Base-by-base conservation (phyloP, 257 asterid genomes). In the Buddleja alternifolia region DNA sequence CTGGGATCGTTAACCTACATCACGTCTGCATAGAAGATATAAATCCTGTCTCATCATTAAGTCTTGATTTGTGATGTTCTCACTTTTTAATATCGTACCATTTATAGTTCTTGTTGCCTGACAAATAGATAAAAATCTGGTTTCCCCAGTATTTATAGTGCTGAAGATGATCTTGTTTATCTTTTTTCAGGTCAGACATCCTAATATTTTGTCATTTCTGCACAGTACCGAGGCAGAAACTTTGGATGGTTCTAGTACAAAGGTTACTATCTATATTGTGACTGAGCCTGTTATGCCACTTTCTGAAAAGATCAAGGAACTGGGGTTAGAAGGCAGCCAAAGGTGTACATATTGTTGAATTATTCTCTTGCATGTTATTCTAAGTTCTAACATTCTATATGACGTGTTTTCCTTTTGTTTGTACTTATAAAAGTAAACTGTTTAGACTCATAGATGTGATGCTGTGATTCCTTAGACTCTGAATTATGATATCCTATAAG, bases 261-360 rank as follows among this genome's bases (percentile, higher is more conserved):
- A 90, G 84, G 88, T 89, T 66, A 85, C 96, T 46, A 87, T 93
- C 69, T 93, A 93, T 71, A 84, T 93, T 69, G 99, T 93, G 65
- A 93, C 99, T 8, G 99, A 93, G 82, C 96, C 99, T 69, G 99
- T 93, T 32, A 81, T 90, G 88, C 97, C 99, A 55, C 91, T 93
- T 76, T 86, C 92, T 12, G 99, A 93, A 75, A 90, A 90, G 82
- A 82, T 93, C 77, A 93, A 89, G 89, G 97, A 93, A 81, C 78
- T 93, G 84, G 97, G 95, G 70, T 72, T 93, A 63, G 76, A 83
- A 64, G 96, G 96, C 78, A 84, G 85, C 75, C 99, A 89, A 80
- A 94, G 96, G 99, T 90, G 77, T 75, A 63, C 51, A 66, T 51
- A 53, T 69, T 41, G 46, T 60, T 47, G 66, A 72, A 63, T 37